phyloP scores from a whole-genome alignment of 176 grass and related monocot genomes.

The Zea mays region DNA sequence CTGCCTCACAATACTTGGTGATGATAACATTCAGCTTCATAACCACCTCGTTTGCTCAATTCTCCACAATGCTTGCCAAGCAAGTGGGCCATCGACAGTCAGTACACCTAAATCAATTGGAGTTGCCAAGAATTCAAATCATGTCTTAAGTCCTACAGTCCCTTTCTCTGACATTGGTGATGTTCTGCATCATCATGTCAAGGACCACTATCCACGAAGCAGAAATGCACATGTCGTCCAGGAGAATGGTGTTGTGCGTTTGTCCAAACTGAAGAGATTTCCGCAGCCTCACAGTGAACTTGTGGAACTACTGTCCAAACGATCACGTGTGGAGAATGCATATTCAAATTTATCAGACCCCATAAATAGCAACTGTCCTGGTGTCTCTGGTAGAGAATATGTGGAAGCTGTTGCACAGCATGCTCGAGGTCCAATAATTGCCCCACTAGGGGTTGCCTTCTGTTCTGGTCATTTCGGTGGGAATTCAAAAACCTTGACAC shows the following conservation, averaged over 20 bases:
- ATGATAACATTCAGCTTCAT: conserved; percentile 60
- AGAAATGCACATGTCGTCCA: not conserved
- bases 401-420: conserved; percentile 21
- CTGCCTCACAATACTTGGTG: conserved; percentile 52
- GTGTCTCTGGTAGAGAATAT: not conserved
- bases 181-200: conserved; percentile 5
- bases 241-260: conserved; percentile 27
- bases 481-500: conserved; percentile 33
- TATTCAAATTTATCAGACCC: conserved; percentile 17
- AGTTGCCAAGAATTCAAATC: conserved; percentile 9
- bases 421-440: conserved; percentile 28
- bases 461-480: conserved; percentile 48
- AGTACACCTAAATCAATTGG: conserved; percentile 12
- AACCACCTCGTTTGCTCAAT: conserved; percentile 60
- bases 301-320: conserved; percentile 33
- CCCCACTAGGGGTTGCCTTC: conserved; percentile 64
- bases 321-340: not conserved
- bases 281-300: conserved; percentile 34
- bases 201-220: not conserved
- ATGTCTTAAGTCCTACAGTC: not conserved
- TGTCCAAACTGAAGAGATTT: conserved; percentile 31
- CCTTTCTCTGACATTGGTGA: not conserved
- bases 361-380: conserved; percentile 27
- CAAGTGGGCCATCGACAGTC: conserved; percentile 32
- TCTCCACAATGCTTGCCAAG: conserved; percentile 50